Evolutionary conservation across 495 filamentous ascomycete species (phyloP).

Genomic region (Platismatia glauca): DNA sequence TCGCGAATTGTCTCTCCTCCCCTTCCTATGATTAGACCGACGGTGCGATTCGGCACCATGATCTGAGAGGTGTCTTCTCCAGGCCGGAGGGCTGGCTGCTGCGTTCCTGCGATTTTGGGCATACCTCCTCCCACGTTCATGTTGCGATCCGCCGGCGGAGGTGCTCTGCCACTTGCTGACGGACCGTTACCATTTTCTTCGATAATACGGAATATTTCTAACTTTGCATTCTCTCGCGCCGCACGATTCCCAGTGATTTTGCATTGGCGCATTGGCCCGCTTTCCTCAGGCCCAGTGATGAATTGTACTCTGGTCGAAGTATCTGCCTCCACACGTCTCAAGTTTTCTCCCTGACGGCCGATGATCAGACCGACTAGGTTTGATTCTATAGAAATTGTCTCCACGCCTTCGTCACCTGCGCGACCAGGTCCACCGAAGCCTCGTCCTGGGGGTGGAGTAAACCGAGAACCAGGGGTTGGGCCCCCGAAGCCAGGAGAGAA

Average conservation of each 20-base stretch:
- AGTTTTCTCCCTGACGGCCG: constrained; percentile 71
- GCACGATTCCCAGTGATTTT: constrained; percentile 62
- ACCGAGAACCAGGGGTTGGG: constrained; percentile 31
- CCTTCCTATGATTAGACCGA: constrained; percentile 75
- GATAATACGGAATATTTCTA: constrained; percentile 70
- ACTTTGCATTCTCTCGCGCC: constrained; percentile 59
- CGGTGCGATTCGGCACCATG: constrained; percentile 83
- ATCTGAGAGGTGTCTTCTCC: constrained; percentile 72
- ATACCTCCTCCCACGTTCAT: constrained; percentile 14
- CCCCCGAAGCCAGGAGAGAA: constrained; percentile 49
- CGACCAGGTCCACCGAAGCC: constrained; percentile 32
- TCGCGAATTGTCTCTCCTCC: constrained; percentile 85
- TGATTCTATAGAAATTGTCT: constrained; percentile 68
- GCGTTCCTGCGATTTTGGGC: constrained; percentile 21
- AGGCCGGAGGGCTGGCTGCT: constrained; percentile 50
- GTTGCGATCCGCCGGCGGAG: constrained; percentile 19
- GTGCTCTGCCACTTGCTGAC: constrained; percentile 15
- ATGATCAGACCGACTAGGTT: constrained; percentile 76
- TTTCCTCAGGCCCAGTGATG: constrained; percentile 56
- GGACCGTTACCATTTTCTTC: constrained; percentile 61
- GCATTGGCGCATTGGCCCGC: constrained; percentile 60
- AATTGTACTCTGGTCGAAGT: constrained; percentile 74
- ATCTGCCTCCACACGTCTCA: constrained; percentile 66
- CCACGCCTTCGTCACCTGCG: constrained; percentile 52
- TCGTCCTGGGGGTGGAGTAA: constrained; percentile 37